A percentile compares a stretch with the other conserved stretches of the same genome.
Conservation (phyloP, 257 asterid species). For the Mitragyna speciosa region DNA sequence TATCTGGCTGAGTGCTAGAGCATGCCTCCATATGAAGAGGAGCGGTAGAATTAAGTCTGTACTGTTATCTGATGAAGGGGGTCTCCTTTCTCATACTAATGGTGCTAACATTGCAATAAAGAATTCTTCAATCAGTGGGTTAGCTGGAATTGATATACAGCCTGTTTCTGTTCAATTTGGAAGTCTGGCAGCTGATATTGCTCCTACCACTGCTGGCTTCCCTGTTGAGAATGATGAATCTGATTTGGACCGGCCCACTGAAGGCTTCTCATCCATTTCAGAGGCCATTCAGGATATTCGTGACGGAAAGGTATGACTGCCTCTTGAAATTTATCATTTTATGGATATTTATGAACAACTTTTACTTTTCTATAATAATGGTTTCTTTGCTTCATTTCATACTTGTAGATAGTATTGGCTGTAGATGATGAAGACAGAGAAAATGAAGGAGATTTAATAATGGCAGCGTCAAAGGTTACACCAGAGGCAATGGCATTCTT, state of each 20-base stretch:
- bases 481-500: conserved; percentile 97
- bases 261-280: conserved; percentile 71
- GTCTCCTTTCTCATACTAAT: conserved; percentile 33
- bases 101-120: conserved; percentile 29
- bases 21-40: conserved; percentile 41
- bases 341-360: conserved; percentile 1
- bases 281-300: conserved; percentile 92
- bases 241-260: conserved; percentile 68
- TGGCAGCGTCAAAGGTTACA: conserved; percentile 96
- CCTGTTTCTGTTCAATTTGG: conserved; percentile 58
- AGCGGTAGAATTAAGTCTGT: conserved; percentile 45
- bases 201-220: conserved; percentile 54
- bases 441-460: conserved; percentile 94
- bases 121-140: conserved; percentile 39
- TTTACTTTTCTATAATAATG: conserved; percentile 1
- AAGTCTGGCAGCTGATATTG: conserved; percentile 66
- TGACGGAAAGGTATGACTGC: conserved; percentile 68
- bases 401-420: conserved; percentile 82
- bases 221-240: conserved; percentile 56
- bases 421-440: conserved; percentile 98
- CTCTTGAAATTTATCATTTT: conserved; percentile 13
- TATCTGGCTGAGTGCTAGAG: conserved; percentile 32
- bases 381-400: conserved; percentile 4
- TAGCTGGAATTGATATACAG: conserved; percentile 57
- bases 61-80: conserved; percentile 54